Conservation (phyloP, 2,329 filamentous ascomycete genomes). For the Rhynchosporium graminicola region DNA sequence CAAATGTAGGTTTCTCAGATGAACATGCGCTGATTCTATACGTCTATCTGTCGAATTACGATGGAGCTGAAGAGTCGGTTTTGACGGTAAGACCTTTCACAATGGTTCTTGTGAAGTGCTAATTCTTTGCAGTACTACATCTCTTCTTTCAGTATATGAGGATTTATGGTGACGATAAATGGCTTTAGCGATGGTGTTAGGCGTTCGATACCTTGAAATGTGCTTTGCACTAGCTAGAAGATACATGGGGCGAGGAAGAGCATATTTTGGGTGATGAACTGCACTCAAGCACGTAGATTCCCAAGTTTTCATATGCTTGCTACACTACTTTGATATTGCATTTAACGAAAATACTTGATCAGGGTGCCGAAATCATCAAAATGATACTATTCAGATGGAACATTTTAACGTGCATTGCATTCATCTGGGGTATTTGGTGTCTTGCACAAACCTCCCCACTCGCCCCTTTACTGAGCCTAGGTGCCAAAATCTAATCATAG, state of each 20-base stretch:
- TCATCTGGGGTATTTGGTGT: too few species aligned
- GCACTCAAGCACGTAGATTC: neutral
- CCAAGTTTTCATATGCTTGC: neutral
- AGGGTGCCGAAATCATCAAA: too few species aligned
- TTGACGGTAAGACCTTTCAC: slow-evolving; percentile 61
- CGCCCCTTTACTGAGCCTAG: too few species aligned
- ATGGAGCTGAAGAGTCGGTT: slow-evolving; percentile 68
- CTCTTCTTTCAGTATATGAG: slow-evolving; percentile 51
- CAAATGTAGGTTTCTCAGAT: slow-evolving; percentile 63
- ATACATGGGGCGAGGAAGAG: neutral
- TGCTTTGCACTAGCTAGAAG: neutral
- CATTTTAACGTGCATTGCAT: too few species aligned
- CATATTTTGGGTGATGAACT: neutral
- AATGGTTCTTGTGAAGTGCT: slow-evolving; percentile 2
- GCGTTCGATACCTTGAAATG: neutral
- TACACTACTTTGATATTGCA: too few species aligned
- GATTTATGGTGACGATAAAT: neutral
- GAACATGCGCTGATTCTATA: slow-evolving; percentile 81
- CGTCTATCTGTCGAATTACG: slow-evolving; percentile 74
- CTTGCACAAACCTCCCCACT: too few species aligned
- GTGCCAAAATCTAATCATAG: too few species aligned
- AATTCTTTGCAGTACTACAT: slow-evolving; percentile 53
- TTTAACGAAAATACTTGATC: too few species aligned
- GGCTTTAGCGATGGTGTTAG: slow-evolving; percentile 13
- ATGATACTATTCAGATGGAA: too few species aligned